These are phyloP conservation scores for Bombardia bombarda DNA, from an alignment of 495 filamentous ascomycete genomes.

Conservation along the genomic window DNA sequence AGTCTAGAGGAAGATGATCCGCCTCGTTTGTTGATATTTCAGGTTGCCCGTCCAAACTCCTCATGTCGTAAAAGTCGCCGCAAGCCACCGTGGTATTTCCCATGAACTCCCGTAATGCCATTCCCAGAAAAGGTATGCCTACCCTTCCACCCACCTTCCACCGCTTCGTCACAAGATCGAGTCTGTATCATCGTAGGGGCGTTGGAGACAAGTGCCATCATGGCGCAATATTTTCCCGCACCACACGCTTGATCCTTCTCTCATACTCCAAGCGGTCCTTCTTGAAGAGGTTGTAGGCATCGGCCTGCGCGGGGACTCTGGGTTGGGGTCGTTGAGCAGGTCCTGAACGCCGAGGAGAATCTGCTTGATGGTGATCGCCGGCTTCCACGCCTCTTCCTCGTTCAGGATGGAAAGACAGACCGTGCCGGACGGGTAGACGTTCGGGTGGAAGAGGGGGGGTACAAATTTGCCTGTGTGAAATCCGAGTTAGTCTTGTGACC, in stretches of 20 bases:
- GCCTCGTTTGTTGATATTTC: too few relatives aligned
- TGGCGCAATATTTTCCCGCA: slow-evolving; percentile 72
- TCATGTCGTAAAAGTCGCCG: not conserved
- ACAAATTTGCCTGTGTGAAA: slow-evolving; percentile 77
- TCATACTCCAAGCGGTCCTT: slow-evolving; percentile 85
- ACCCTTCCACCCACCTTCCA: not conserved
- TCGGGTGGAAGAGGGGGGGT: slow-evolving; percentile 95
- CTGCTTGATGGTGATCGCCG: slow-evolving; percentile 95
- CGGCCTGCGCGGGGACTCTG: slow-evolving; percentile 91
- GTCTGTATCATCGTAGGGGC: not conserved
- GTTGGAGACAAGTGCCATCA: too few relatives aligned
- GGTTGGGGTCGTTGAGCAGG: slow-evolving; percentile 91
- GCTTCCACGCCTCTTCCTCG: slow-evolving; percentile 97
- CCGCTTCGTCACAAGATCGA: not conserved
- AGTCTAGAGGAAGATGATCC: too few relatives aligned
- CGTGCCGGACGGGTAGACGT: slow-evolving; percentile 96
- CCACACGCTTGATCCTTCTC: slow-evolving; percentile 73
- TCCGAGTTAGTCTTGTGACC: slow-evolving; percentile 13
- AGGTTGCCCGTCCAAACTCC: not conserved
- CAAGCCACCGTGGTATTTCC: slow-evolving; percentile 5
- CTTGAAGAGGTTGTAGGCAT: slow-evolving; percentile 96
- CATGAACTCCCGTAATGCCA: slow-evolving; percentile 6
- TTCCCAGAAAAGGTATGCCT: not conserved
- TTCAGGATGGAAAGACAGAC: slow-evolving; percentile 97
- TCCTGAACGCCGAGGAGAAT: slow-evolving; percentile 95